A percentile compares a stretch with the other conserved stretches of the same genome.
Evolutionary conservation across 2,329 filamentous ascomycete genomes (phyloP).

Genomic region (Leptosphaerulina australis): DNA sequence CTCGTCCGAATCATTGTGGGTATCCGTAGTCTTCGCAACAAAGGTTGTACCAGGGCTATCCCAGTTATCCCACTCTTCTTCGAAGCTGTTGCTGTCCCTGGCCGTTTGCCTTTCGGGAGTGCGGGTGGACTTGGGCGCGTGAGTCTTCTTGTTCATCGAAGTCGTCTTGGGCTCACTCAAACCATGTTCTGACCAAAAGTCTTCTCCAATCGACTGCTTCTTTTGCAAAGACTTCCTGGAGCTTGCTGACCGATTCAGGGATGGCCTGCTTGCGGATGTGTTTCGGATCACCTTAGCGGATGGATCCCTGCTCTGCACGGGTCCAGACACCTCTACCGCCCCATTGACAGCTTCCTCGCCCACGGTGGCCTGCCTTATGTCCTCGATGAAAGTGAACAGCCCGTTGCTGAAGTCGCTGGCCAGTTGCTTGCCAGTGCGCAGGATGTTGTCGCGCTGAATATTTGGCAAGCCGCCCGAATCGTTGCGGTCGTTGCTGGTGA

Average conservation of each 20-base stretch:
- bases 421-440: slow-evolving; percentile 70
- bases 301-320: slow-evolving; percentile 34
- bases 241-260: slow-evolving; percentile 40
- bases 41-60: slow-evolving; percentile 54
- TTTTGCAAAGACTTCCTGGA: slow-evolving; percentile 40
- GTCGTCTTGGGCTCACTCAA: slow-evolving; percentile 48
- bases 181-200: slow-evolving; percentile 54
- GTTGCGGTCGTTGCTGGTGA: slow-evolving; percentile 37
- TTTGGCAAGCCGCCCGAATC: slow-evolving; percentile 38
- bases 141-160: slow-evolving; percentile 48
- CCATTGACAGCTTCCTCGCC: slow-evolving; percentile 79
- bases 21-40: slow-evolving; percentile 46
- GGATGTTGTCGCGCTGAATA: slow-evolving; percentile 46
- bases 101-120: slow-evolving; percentile 48
- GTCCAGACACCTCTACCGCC: slow-evolving; percentile 42
- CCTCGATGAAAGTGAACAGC: slow-evolving; percentile 92
- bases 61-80: slow-evolving; percentile 64
- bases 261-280: slow-evolving; percentile 38
- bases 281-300: slow-evolving; percentile 38
- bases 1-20: slow-evolving; percentile 54
- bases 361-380: slow-evolving; percentile 92
- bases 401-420: slow-evolving; percentile 89
- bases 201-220: slow-evolving; percentile 47
- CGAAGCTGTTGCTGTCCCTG: slow-evolving; percentile 51
- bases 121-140: slow-evolving; percentile 43